Conservation (phyloP, 2,329 filamentous ascomycete species). For the Dactylellina drechsleri region DNA sequence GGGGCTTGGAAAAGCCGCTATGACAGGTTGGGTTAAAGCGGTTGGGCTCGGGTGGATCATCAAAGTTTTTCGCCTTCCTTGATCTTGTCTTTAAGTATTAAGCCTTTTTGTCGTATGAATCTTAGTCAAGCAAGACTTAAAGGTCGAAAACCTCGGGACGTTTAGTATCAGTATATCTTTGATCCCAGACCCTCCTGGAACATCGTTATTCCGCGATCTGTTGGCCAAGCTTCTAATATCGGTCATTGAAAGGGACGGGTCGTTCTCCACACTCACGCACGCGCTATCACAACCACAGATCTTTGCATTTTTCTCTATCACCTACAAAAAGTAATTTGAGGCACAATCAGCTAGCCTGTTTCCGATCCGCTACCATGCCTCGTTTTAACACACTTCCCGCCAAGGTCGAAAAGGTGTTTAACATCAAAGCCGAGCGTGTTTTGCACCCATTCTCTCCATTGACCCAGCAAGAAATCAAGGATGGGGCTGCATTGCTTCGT, state of each 20-base stretch:
- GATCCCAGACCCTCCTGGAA: conserved; percentile 11
- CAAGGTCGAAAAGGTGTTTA: conserved; percentile 46
- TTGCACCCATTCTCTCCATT: conserved; percentile 71
- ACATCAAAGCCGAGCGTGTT: conserved; percentile 47
- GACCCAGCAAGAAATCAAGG: conserved; percentile 68
- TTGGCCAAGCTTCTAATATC: neutral
- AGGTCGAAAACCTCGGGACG: no score
- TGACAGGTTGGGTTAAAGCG: conserved; percentile 11
- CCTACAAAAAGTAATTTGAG: neutral
- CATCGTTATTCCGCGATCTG: conserved; percentile 37
- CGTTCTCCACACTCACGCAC: no score
- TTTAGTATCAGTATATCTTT: conserved; percentile 1
- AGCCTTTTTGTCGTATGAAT: no score
- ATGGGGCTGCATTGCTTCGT: conserved; percentile 66
- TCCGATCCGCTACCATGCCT: conserved; percentile 21
- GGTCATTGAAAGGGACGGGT: no score
- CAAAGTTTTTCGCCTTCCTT: conserved; percentile 15
- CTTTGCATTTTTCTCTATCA: conserved; percentile 1
- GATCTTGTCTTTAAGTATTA: no score
- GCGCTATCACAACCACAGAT: conserved; percentile 6
- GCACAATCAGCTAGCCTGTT: neutral
- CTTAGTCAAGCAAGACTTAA: no score
- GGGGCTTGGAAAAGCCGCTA: neutral
- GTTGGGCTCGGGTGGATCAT: conserved; percentile 2
- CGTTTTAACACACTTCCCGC: conserved; percentile 49